Base-by-base conservation (phyloP, 2,329 filamentous ascomycete genomes). In the Paecilomyces sp. region DNA sequence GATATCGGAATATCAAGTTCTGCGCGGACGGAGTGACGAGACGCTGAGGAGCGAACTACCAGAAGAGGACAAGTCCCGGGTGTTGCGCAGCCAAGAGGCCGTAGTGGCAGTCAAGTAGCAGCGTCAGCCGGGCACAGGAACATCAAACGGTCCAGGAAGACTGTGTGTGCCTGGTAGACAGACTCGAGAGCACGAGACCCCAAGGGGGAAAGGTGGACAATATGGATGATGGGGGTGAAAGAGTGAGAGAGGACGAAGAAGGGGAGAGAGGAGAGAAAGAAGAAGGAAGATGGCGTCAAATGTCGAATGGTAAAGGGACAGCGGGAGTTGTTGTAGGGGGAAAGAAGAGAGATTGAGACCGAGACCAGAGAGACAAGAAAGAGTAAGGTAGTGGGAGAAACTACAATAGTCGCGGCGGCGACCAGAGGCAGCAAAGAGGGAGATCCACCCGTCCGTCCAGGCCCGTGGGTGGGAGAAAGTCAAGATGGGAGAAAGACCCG, bases 391-490 rank as follows among this genome's bases (percentile, higher is more conserved):
- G 57, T 61, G 62, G 62, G 64, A 66, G 64, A 63, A 64, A 58
- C 63, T 66, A 67, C 25, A 67, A 66, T 64, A 53, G 58, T 34
- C 36, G 57, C 57, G 54, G 53, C 51, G 51, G 63, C 59, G 62
- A 65, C 62, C 66, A 65, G 60, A 57, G 58, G 55, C 63, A 55
- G 59, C 63, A 64, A 64, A 58, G 58, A 64, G 63, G 60, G 64
- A 66, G 63, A 66, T 69, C 67, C 68, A 72, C 69, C 33, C 31
- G 41, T 41, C 25, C 36, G 62, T 36, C 31, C n/a, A 30, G 54
- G 36, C 51, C 54, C 24, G 28, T 55, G 33, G 13, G 57, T 59
- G 57, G 12, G 59, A 28, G 59, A 60, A 59, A 60, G 58, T 57
- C 54, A 18, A 56, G 57, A 57, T 60, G 36, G 33, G 31, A 57